phyloP scores from a whole-genome alignment of 2,329 filamentous ascomycete genomes.

The Botrytis deweyae region DNA sequence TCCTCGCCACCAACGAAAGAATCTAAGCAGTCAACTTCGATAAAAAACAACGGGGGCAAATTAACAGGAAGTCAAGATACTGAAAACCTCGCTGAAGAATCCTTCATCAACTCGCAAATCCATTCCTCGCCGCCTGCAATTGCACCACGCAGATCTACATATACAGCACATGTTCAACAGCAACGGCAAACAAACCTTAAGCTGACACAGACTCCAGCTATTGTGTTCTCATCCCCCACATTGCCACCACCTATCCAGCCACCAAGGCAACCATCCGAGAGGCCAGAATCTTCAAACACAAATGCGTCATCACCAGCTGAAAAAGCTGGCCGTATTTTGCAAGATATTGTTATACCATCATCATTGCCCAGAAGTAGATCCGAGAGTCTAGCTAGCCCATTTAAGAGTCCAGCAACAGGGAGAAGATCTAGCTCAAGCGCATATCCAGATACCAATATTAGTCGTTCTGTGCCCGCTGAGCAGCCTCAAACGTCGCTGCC shows the following conservation, averaged over 20 bases:
- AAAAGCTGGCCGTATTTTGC: constrained; percentile 38
- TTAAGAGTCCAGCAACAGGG: constrained; percentile 37
- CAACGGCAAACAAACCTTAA: constrained; percentile 32
- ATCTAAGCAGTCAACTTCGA: constrained; percentile 1
- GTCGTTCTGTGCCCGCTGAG: constrained; percentile 8
- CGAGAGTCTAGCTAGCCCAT: constrained; percentile 39
- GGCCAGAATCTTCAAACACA: constrained; percentile 12
- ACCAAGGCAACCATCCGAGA: constrained; percentile 23
- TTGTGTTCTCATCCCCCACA: constrained; percentile 39
- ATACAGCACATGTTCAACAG: constrained; percentile 36
- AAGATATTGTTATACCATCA: constrained; percentile 38
- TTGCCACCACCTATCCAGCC: constrained; percentile 36
- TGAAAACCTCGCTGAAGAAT: constrained; percentile 23
- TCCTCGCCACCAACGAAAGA: constrained; percentile 32
- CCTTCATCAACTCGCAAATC: constrained; percentile 32
- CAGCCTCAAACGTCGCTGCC: constrained; percentile 28
- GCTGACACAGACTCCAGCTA: constrained; percentile 36
- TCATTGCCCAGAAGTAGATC: constrained; percentile 36
- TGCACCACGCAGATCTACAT: constrained; percentile 35
- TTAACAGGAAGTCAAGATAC: background rate
- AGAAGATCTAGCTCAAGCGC: constrained; percentile 32
- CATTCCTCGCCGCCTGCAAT: constrained; percentile 38
- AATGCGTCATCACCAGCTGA: constrained; percentile 35
- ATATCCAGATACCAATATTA: constrained; percentile 23
- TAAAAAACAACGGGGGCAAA: background rate